A percentile compares a stretch with the other conserved stretches of the same genome.
Evolutionary conservation across 2,329 filamentous ascomycete genomes (phyloP).

Genomic region (Colletotrichum sp.): DNA sequence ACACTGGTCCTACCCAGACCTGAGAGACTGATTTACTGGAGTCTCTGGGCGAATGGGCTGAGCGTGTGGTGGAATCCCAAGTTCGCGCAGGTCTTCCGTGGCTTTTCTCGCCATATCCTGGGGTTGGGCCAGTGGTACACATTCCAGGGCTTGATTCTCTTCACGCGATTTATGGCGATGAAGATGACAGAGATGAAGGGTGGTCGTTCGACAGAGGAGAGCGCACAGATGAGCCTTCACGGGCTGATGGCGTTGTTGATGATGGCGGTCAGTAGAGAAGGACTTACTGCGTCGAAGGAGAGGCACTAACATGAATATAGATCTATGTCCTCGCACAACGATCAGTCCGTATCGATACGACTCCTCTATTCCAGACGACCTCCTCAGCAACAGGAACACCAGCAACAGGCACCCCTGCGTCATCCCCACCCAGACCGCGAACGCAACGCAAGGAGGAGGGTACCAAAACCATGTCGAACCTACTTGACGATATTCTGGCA

Average conservation of each 20-base stretch:
- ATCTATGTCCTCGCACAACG: conserved; percentile 48
- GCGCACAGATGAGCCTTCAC: conserved; percentile 59
- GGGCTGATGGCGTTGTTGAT: conserved; percentile 57
- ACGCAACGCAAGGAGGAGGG: conserved; percentile 30
- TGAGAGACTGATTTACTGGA: conserved; percentile 48
- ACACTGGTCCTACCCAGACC: conserved; percentile 34
- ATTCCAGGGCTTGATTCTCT: conserved; percentile 65
- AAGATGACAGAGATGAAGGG: conserved; percentile 45
- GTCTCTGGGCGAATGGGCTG: conserved; percentile 53
- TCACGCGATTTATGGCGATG: conserved; percentile 58
- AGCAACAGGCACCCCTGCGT: conserved; percentile 25
- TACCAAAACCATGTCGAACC: conserved; percentile 49
- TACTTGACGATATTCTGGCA: conserved; percentile 50
- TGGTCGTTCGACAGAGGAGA: conserved; percentile 39
- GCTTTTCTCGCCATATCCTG: conserved; percentile 63
- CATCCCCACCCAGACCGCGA: conserved; percentile 24
- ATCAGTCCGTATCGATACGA: conserved; percentile 61
- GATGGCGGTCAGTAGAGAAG: conserved; percentile 51
- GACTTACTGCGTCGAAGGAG: neutral
- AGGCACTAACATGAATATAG: conserved; percentile 35
- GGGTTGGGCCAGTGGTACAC: conserved; percentile 71
- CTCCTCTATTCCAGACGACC: conserved; percentile 54
- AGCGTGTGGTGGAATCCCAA: conserved; percentile 74
- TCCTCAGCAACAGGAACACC: conserved; percentile 22
- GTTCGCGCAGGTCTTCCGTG: conserved; percentile 64